Evolutionary conservation across 129 eudicot genomes (phyloP), one percentile per base, ranked within the genome.

Genomic region (Saposhnikovia divaricata): DNA sequence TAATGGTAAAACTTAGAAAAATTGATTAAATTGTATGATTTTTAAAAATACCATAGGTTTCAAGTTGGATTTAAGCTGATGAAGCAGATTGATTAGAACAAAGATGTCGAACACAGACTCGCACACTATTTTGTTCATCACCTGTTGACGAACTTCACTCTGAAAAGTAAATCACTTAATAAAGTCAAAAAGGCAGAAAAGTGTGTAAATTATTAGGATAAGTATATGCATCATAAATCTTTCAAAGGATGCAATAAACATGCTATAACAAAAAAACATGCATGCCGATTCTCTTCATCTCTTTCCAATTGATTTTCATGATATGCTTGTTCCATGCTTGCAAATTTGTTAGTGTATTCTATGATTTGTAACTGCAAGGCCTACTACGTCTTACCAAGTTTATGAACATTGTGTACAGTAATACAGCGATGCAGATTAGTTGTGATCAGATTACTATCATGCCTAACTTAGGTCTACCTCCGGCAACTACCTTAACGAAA

Each of bases 101-200:
- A 87, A 91, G 80, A 93, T 87, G 88, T 93, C 96, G 78, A 87
- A 93, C 73, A 93, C 87, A 65, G 92, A 82, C 82, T 78, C 88
- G 80, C 91, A 87, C 3, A 81, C 80, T 81, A 90, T 93, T 84
- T 83, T 87, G 77, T 82, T 87, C 96, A 93, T 84, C 59, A 86
- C 87, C 75, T 69, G 86, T 78, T 82, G 81, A 71, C 89, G 85
- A 72, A 72, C 74, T 72, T 87, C 77, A 55, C 14, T 83, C 97
- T 91, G 87, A 81, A 91, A 78, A 61, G 73, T 75, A 82, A 37
- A 40, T 25, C 50, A 72, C 39, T 72, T 18, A 28, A 76, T 37
- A 25, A 50, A 81, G 19, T 31, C 23, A 50, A 82, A 55, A 43
- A 23, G 18, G 16, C 78, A 45, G 28, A 73, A 4, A n/a, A 47